Conservation (phyloP, 2,329 filamentous ascomycete genomes). For the Trichoderma atrobrunneum region DNA sequence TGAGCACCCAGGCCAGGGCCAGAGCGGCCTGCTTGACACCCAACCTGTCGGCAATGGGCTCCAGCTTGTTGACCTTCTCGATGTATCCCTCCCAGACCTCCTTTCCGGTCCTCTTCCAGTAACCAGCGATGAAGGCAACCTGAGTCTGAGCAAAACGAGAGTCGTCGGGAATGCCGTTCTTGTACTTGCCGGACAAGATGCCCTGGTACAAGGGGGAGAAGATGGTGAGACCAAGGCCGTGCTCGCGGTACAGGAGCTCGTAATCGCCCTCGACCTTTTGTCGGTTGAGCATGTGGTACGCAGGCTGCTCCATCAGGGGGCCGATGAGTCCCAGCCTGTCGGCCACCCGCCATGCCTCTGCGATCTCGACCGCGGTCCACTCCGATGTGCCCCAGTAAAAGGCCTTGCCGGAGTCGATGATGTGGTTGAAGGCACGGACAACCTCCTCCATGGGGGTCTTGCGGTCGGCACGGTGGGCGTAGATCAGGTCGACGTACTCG, state of each 20-base stretch:
- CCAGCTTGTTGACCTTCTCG: conserved; percentile 56
- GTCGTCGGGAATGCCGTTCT: conserved; percentile 57
- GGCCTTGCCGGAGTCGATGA: conserved; percentile 65
- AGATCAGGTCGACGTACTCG: conserved; percentile 65
- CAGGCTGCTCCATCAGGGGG: conserved; percentile 64
- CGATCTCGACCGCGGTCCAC: conserved; percentile 65
- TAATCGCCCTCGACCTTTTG: conserved; percentile 64
- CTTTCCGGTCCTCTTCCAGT: conserved; percentile 49
- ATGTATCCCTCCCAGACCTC: conserved; percentile 56
- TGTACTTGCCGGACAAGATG: conserved; percentile 66
- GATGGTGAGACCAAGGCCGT: conserved; percentile 60
- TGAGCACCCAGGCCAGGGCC: conserved; percentile 61
- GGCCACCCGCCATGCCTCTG: conserved; percentile 59
- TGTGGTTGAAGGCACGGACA: conserved; percentile 67
- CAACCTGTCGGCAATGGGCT: conserved; percentile 63
- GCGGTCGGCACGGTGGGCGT: conserved; percentile 66
- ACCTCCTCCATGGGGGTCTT: conserved; percentile 69
- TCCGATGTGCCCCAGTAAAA: conserved; percentile 71
- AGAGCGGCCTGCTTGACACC: conserved; percentile 56
- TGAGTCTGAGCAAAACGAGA: conserved; percentile 56
- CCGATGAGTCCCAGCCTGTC: conserved; percentile 60
- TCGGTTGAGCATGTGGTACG: conserved; percentile 62
- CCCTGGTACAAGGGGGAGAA: conserved; percentile 59
- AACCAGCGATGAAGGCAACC: conserved; percentile 55
- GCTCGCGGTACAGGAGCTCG: conserved; percentile 56